Conservation (phyloP, 2,329 filamentous ascomycete species). For the Sarocladium kiliense region DNA sequence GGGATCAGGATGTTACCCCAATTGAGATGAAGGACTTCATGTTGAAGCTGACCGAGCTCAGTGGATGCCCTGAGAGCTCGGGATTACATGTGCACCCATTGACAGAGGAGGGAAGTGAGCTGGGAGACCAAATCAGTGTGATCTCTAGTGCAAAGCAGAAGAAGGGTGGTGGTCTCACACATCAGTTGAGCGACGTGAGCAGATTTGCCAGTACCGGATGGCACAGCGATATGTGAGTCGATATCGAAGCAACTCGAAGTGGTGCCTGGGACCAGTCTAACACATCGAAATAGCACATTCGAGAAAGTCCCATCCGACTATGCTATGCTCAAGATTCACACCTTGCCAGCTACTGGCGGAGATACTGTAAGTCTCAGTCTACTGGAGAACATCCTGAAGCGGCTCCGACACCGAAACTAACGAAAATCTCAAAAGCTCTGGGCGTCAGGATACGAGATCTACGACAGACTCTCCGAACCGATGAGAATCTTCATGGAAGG, state of each 20-base stretch:
- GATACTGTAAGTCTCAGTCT: slow-evolving; percentile 38
- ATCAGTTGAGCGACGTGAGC: slow-evolving; percentile 44
- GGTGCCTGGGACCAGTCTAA: background rate
- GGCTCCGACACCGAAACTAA: background rate
- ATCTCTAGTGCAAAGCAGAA: slow-evolving; percentile 52
- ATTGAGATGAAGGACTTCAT: slow-evolving; percentile 32
- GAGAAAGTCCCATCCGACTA: slow-evolving; percentile 57
- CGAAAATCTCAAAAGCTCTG: slow-evolving; percentile 43
- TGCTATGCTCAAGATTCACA: slow-evolving; percentile 51
- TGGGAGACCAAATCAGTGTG: slow-evolving; percentile 50
- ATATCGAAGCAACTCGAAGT: background rate
- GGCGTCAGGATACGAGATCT: slow-evolving; percentile 57
- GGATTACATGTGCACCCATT: slow-evolving; percentile 50
- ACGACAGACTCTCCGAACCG: slow-evolving; percentile 46
- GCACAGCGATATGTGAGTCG: slow-evolving; percentile 45
- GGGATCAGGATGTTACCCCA: slow-evolving; percentile 29
- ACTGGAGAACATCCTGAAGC: too few relatives aligned
- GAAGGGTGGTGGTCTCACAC: slow-evolving; percentile 46
- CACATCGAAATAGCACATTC: slow-evolving; percentile 34
- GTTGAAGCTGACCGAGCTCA: slow-evolving; percentile 25
- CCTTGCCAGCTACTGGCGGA: slow-evolving; percentile 51
- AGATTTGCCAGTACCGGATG: slow-evolving; percentile 38
- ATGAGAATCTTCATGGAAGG: slow-evolving; percentile 42
- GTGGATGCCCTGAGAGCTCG: slow-evolving; percentile 38
- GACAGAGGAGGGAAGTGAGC: slow-evolving; percentile 45